phyloP scores from a whole-genome alignment of 2,329 filamentous ascomycete genomes.

The Sporothrix sp. region DNA sequence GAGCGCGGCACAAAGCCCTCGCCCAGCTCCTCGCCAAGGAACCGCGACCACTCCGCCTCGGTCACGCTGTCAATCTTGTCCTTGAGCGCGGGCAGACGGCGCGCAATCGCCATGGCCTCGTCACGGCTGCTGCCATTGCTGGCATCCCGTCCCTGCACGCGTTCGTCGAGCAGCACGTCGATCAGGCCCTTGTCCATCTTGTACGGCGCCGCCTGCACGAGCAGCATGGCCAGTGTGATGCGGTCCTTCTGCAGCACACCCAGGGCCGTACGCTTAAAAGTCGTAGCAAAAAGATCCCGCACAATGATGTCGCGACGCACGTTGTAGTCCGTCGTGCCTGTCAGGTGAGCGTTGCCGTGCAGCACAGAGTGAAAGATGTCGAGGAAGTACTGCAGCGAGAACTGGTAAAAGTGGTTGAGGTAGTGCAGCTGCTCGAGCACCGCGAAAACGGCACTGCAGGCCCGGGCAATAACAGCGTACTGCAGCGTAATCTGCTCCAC shows the following conservation, averaged over 20 bases:
- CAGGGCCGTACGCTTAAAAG: slow-evolving; percentile 88
- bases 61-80: slow-evolving; percentile 55
- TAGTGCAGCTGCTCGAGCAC: slow-evolving; percentile 95
- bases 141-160: slow-evolving; percentile 65
- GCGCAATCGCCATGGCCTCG: slow-evolving; percentile 58
- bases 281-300: slow-evolving; percentile 79
- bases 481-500: slow-evolving; percentile 92
- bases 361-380: slow-evolving; percentile 95
- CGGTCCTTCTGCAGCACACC: slow-evolving; percentile 89
- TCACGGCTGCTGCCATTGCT: slow-evolving; percentile 34
- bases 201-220: slow-evolving; percentile 92
- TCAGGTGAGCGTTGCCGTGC: slow-evolving; percentile 64
- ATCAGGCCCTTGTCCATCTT: slow-evolving; percentile 87
- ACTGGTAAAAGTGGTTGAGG: slow-evolving; percentile 98
- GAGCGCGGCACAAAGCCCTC: slow-evolving; percentile 72
- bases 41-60: slow-evolving; percentile 62
- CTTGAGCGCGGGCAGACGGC: slow-evolving; percentile 63
- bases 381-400: slow-evolving; percentile 95
- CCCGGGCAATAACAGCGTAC: slow-evolving; percentile 85
- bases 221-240: slow-evolving; percentile 86
- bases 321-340: slow-evolving; percentile 63
- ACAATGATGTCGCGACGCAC: slow-evolving; percentile 81
- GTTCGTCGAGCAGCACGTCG: slow-evolving; percentile 73
- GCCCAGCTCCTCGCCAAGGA: slow-evolving; percentile 76
- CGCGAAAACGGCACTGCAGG: slow-evolving; percentile 95